Percentiles rank a stretch among this genome's conserved stretches.
Evolutionary conservation across 495 filamentous ascomycete species (phyloP).

Genomic region (Penicillium manginii): DNA sequence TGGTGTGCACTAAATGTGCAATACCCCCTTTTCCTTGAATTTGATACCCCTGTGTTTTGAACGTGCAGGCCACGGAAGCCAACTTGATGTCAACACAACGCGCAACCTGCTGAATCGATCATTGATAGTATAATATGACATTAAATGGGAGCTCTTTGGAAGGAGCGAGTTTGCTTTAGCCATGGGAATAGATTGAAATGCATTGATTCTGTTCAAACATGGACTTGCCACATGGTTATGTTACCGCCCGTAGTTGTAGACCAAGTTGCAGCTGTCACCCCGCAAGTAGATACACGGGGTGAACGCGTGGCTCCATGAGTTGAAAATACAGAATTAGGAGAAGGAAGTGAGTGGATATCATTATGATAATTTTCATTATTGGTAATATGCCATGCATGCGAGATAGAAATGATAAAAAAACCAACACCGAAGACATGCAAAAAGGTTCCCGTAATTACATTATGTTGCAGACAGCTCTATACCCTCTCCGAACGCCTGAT

Average conservation of each 20-base stretch:
- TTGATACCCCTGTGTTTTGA: slow-evolving; percentile 11
- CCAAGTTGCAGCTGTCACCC: neutral
- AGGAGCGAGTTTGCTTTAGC: neutral
- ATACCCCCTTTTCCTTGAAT: neutral
- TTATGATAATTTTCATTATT: neutral
- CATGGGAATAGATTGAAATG: neutral
- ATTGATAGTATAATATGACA: neutral
- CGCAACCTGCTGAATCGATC: neutral
- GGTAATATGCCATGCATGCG: neutral
- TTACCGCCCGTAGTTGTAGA: neutral
- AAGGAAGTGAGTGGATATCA: neutral
- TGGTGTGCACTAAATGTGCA: slow-evolving; percentile 19
- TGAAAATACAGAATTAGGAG: neutral
- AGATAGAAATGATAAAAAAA: neutral
- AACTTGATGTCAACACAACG: neutral
- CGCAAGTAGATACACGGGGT: neutral
- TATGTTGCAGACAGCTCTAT: neutral
- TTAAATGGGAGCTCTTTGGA: too few species aligned
- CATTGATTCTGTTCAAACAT: neutral
- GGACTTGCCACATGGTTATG: neutral
- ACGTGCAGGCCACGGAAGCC: slow-evolving; percentile 1
- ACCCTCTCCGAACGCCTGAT: neutral
- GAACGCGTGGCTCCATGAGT: neutral
- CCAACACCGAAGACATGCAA: slow-evolving; percentile 18
- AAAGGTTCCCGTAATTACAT: slow-evolving; percentile 1